Base-by-base conservation (phyloP, 2,329 filamentous ascomycete genomes). In the Penicillium corylophilum region DNA sequence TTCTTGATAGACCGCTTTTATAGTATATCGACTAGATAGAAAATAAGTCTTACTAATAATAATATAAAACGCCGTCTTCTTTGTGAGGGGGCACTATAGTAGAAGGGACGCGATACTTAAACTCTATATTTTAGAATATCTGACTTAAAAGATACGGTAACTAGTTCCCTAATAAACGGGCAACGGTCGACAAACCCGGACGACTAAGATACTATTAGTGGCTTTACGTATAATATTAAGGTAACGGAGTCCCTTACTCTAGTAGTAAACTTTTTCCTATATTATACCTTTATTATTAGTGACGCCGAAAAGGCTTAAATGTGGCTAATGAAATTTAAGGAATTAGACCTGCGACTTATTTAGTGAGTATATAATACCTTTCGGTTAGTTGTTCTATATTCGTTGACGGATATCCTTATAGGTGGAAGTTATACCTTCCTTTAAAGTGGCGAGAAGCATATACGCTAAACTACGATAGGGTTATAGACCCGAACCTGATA, bases 401-500 rank as follows among this genome's bases (percentile, higher is more conserved):
- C n/a, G n/a, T n/a, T n/a, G n/a, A n/a, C n/a, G n/a, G n/a, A n/a
- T n/a, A n/a, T n/a, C n/a, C n/a, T n/a, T n/a, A n/a, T 24, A 54
- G 52, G 20, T 55, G 67, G 68, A 69, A 69, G 41, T 48, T 69
- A 3, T 67, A 62, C 36, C 56, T 69, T 2, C 65, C 67, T 1
- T 42, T 51, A 5, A 59, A 69, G 45, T 69, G 66, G 65, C 58
- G 61, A 39, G 63, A 68, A 15, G 67, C 69, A 7, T 69, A 53
- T 10, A 67, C 69, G 0, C 57, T 74, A 2, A 75, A 77, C 40
- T 39, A 22, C 4, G 55, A 63, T 23, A 57, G 61, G 2, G 52
- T 62, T 24, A 78, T 77, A 68, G 78, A 80, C 40, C 78, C 77
- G 0, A 80, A 79, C 42, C 62, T 80, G n/a, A 79, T 77, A 0